Conservation (phyloP, 352 stramenopile species). For the Phytophthora cryptogea region DNA sequence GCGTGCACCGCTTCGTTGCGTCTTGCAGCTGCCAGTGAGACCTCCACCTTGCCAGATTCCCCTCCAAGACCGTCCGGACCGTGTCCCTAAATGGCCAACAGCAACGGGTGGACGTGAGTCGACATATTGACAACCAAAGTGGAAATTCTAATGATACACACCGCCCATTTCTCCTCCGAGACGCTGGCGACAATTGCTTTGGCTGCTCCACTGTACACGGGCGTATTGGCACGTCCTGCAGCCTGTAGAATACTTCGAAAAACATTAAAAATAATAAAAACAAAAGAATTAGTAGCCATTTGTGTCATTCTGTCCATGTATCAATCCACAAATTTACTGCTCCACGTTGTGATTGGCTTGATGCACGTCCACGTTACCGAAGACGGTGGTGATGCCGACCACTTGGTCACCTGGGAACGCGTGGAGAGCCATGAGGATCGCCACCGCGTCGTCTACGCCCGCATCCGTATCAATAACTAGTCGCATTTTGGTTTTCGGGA, state of each 20-base stretch:
- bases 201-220: conserved; percentile 66
- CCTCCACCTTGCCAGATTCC: conserved; percentile 45
- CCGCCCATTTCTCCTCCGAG: conserved; percentile 64
- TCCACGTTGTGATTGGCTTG: conserved; percentile 85
- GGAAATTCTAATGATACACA: conserved; percentile 18
- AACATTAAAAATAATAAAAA: background rate
- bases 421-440: conserved; percentile 76
- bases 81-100: conserved; percentile 47
- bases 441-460: conserved; percentile 78
- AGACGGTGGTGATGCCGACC: conserved; percentile 78
- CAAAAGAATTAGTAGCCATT: background rate
- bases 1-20: conserved; percentile 72
- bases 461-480: conserved; percentile 82
- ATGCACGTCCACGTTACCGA: conserved; percentile 81
- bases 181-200: conserved; percentile 71
- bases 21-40: conserved; percentile 26
- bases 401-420: conserved; percentile 57
- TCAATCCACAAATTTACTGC: conserved; percentile 47
- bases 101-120: background rate
- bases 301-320: background rate
- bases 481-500: conserved; percentile 23
- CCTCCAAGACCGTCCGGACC: conserved; percentile 76
- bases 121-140: background rate
- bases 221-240: conserved; percentile 50
- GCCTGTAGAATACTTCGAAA: conserved; percentile 62